Conservation (phyloP, 768 basidiomycete genomes). For the Gymnopilus junonius region DNA sequence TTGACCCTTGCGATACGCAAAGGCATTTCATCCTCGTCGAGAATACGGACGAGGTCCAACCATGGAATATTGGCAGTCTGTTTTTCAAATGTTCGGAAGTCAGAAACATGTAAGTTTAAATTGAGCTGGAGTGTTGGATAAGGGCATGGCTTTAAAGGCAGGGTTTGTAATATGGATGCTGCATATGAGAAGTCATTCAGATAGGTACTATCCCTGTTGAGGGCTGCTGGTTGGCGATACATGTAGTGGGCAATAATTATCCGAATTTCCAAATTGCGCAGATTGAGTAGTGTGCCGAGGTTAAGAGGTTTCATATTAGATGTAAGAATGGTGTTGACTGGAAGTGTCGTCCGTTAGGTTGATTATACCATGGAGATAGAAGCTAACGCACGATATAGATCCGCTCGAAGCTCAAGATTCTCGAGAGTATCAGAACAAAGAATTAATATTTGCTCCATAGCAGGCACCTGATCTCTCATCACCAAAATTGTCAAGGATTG, state of each 20-base stretch:
- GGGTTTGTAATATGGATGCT: background rate
- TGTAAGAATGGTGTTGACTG: background rate
- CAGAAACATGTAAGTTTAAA: background rate
- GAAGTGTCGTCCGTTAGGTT: background rate
- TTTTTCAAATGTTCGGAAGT: background rate
- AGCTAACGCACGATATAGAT: background rate
- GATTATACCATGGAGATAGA: background rate
- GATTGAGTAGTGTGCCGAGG: background rate
- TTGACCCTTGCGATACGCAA: background rate
- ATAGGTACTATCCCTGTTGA: background rate
- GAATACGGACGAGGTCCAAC: background rate
- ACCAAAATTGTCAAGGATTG: background rate
- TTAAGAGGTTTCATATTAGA: background rate
- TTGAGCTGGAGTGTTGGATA: background rate
- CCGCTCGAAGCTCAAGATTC: background rate
- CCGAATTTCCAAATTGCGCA: background rate
- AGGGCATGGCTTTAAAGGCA: background rate
- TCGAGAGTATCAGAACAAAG: background rate
- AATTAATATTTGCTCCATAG: background rate
- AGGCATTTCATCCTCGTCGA: background rate
- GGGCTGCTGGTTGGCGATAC: background rate
- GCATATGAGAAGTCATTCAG: background rate
- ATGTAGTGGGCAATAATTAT: background rate
- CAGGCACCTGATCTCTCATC: background rate
- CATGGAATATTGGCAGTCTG: background rate